A percentile compares a stretch with the other conserved stretches of the same genome.
Conservation (phyloP, 2,329 filamentous ascomycete genomes). For the Dactylellina leptospora region DNA sequence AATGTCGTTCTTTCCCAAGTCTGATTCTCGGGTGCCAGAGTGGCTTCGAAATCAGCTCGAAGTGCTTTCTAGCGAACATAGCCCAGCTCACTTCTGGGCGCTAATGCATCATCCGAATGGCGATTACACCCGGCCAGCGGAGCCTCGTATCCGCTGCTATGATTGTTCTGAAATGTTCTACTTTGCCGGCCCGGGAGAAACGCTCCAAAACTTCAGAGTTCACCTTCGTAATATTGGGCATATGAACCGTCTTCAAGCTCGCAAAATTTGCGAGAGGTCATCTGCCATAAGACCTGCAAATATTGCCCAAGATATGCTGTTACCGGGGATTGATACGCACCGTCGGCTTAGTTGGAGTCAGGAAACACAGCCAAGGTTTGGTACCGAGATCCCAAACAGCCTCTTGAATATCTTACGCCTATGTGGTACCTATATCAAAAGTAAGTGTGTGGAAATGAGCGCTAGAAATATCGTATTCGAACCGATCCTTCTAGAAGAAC, state of each 20-base stretch:
- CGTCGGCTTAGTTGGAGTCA: too few relatives aligned
- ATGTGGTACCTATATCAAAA: slow-evolving; percentile 42
- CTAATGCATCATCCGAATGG: slow-evolving; percentile 39
- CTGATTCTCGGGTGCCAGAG: neutral
- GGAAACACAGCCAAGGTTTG: too few relatives aligned
- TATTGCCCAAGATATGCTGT: neutral
- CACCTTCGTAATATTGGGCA: slow-evolving; percentile 39
- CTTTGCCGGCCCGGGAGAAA: slow-evolving; percentile 34
- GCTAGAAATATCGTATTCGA: slow-evolving; percentile 49
- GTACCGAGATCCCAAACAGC: slow-evolving; percentile 11
- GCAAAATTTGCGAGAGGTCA: neutral
- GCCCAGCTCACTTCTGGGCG: slow-evolving; percentile 37
- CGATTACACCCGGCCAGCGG: slow-evolving; percentile 12
- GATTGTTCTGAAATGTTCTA: slow-evolving; percentile 51
- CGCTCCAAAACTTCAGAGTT: slow-evolving; percentile 25
- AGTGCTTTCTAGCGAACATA: neutral
- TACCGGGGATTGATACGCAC: too few relatives aligned
- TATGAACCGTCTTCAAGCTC: slow-evolving; percentile 16
- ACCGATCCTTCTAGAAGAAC: slow-evolving; percentile 39
- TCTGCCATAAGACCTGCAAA: neutral
- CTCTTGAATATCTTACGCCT: slow-evolving; percentile 28
- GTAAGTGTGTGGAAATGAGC: slow-evolving; percentile 41
- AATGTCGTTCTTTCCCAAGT: neutral
- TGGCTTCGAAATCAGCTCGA: slow-evolving; percentile 21
- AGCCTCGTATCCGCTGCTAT: slow-evolving; percentile 42